Percentiles rank a stretch among this genome's conserved stretches.
Evolutionary conservation across 1,139 yeast species (phyloP).

Genomic region (Hanseniaspora gamundiae): DNA sequence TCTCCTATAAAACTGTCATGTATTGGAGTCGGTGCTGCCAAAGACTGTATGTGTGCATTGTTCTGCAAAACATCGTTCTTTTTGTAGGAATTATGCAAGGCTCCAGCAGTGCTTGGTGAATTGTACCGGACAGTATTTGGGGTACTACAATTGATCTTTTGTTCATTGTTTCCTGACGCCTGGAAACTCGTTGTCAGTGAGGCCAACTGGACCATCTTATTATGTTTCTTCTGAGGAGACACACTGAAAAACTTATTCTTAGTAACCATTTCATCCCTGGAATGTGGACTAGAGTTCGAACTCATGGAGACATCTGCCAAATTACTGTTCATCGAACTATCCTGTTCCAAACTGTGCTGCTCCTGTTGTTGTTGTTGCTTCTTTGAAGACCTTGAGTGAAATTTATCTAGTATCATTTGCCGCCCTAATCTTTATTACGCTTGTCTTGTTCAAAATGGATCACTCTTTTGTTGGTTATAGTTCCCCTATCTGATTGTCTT

Average conservation of each 20-base stretch:
- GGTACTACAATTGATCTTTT: too few species aligned
- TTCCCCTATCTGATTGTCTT: too few species aligned
- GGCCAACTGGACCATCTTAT: not conserved
- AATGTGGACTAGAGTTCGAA: not conserved
- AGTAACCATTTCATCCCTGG: not conserved
- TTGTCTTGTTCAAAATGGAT: too few species aligned
- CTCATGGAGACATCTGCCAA: not conserved
- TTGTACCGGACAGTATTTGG: not conserved
- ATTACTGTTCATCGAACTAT: not conserved
- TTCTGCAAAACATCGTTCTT: too few species aligned
- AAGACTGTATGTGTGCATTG: too few species aligned
- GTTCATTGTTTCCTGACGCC: not conserved
- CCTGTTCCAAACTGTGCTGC: not conserved
- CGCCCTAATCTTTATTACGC: constrained; percentile 1
- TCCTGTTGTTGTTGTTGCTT: not conserved
- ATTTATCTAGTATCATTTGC: not conserved
- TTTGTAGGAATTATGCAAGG: too few species aligned
- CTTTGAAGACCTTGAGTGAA: not conserved
- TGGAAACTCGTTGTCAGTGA: not conserved
- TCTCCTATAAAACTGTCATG: too few species aligned
- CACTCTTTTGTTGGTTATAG: too few species aligned
- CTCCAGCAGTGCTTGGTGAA: too few species aligned
- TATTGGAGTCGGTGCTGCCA: too few species aligned
- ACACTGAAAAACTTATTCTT: not conserved
- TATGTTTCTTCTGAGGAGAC: not conserved